A percentile compares a stretch with the other conserved stretches of the same genome.
These are phyloP conservation scores for Scheffersomyces stipitis DNA, from an alignment of 805 yeast species.

Conservation along the genomic window DNA sequence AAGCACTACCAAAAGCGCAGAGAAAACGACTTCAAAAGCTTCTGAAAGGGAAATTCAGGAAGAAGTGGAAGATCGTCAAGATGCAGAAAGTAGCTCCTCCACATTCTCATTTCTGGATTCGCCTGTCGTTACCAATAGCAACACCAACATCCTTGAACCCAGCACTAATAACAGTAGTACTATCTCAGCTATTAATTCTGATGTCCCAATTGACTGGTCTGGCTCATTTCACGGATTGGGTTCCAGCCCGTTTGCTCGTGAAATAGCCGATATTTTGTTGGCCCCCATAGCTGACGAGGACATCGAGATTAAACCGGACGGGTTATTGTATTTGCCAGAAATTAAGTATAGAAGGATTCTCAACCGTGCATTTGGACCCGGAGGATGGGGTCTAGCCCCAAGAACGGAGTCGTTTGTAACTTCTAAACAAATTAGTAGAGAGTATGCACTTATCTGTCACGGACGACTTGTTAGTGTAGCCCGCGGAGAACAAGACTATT, in stretches of 20 bases:
- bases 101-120: slow-evolving; percentile 19
- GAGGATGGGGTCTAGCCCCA: slow-evolving; percentile 98
- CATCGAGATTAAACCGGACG: slow-evolving; percentile 95
- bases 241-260: slow-evolving; percentile 65
- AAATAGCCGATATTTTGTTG: slow-evolving; percentile 58
- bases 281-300: slow-evolving; percentile 67
- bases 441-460: slow-evolving; percentile 81
- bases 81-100: background rate
- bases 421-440: slow-evolving; percentile 75
- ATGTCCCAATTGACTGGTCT: slow-evolving; percentile 65
- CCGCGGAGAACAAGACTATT: slow-evolving; percentile 94
- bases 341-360: slow-evolving; percentile 89
- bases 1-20: background rate
- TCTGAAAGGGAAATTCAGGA: background rate
- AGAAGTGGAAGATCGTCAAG: too few species aligned
- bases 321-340: slow-evolving; percentile 87
- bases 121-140: too few species aligned
- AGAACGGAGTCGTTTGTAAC: slow-evolving; percentile 82
- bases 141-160: too few species aligned
- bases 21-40: background rate
- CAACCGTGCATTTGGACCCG: slow-evolving; percentile 94
- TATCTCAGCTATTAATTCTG: slow-evolving; percentile 5
- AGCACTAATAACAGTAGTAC: too few species aligned
- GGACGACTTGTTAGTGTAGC: slow-evolving; percentile 91
- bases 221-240: slow-evolving; percentile 87